A percentile compares a stretch with the other conserved stretches of the same genome.
phyloP scores from a whole-genome alignment of 1,139 yeast species.

The Meyerozyma elateridarum region DNA sequence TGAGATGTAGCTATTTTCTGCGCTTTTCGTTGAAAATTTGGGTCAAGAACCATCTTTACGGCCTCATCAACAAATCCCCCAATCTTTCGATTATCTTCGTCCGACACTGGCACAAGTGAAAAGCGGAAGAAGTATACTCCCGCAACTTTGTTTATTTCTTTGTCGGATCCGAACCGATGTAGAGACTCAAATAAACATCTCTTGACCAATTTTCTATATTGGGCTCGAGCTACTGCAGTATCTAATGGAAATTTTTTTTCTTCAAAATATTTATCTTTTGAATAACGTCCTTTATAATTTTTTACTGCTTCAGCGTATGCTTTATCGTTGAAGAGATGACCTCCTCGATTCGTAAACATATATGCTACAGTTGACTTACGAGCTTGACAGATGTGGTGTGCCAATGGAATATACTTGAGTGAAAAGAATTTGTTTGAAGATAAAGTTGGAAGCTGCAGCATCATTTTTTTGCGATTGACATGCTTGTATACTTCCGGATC shows the following conservation, averaged over 20 bases:
- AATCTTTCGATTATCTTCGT: neutral
- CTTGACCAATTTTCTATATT: constrained; percentile 25
- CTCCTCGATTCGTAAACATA: constrained; percentile 28
- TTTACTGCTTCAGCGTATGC: constrained; percentile 19
- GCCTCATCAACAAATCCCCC: neutral
- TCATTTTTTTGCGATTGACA: constrained; percentile 12
- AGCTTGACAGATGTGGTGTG: constrained; percentile 23
- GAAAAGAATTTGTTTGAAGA: constrained; percentile 19
- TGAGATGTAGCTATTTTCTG: neutral
- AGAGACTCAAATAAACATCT: constrained; percentile 19
- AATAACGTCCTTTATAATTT: constrained; percentile 27
- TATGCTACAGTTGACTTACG: constrained; percentile 40
- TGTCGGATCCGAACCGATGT: constrained; percentile 10
- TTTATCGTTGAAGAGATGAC: constrained; percentile 25
- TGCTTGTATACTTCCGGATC: constrained; percentile 22
- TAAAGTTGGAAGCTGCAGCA: constrained; percentile 19
- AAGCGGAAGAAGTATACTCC: constrained; percentile 22
- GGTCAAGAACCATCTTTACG: neutral
- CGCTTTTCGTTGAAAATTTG: neutral
- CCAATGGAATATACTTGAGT: constrained; percentile 22
- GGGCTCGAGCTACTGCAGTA: constrained; percentile 31
- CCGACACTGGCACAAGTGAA: constrained; percentile 10
- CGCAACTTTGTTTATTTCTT: constrained; percentile 18
- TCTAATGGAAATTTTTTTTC: constrained; percentile 25
- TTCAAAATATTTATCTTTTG: constrained; percentile 19